Base-by-base conservation (phyloP, 495 filamentous ascomycete genomes). In the Thermothielavioides terrestris region DNA sequence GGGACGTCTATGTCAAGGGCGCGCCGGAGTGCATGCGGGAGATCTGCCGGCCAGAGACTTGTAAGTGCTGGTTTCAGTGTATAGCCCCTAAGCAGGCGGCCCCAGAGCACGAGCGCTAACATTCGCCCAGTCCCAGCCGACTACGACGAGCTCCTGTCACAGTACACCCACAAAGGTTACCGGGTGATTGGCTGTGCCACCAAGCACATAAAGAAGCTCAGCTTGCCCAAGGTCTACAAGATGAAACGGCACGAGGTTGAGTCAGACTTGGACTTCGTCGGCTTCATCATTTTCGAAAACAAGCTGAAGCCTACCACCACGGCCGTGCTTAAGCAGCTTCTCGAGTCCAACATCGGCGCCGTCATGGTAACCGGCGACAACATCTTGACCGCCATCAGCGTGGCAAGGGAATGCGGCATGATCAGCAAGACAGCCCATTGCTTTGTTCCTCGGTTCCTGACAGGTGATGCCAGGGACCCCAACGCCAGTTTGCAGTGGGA, bases 281-380 rank as follows among this genome's bases (percentile, higher is more conserved):
- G 92, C 15, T 97, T 99, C 64, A 97, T 97, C 57, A 83, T 99
- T 27, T 99, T 99, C 61, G 91, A 99, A 65, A 99, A 99, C 60
- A 99, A 97, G 69, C 66, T 99, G 53, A 99, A 99, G 65, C 79
- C 84, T 17, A 84, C 76, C 28, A 95, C 89, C 5, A 70, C 84
- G 3, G 70, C 72, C 3, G 83, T 94, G 25, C 82, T 99, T 37
- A 71, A 84, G 31, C 88, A 96, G 64, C 78, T 99, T n/a, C 78
- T 78, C 11, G 69, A 82, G 38, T 91, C 94, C 10, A 84, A 83
- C 22, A 95, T 99, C 54, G 82, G 88, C 22, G 86, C 84, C 28
- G 80, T 95, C 46, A 99, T 99, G 94, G 94, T 92, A 54, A 99
- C 94, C 1, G 94, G 94, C 42, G 94, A 99, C 70, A 99, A 99